Evolutionary conservation across 179 eudicot genomes (phyloP).

Genomic region (Patellifolia procumbens): DNA sequence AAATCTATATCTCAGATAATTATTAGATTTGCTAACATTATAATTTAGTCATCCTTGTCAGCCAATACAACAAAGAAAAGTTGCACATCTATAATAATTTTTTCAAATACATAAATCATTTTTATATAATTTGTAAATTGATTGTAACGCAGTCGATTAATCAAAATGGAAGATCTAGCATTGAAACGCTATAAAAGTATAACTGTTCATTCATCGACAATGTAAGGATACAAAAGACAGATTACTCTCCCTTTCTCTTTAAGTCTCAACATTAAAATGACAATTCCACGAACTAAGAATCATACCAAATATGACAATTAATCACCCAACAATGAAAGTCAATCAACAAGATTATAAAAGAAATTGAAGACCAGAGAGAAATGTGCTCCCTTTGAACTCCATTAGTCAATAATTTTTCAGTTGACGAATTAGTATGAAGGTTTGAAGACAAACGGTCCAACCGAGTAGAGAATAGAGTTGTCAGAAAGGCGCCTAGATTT

Average conservation of each 20-base stretch:
- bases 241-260: not conserved
- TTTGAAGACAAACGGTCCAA: slow-evolving; percentile 25
- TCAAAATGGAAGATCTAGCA: not conserved
- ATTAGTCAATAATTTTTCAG: no score
- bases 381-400: not conserved
- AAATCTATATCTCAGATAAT: no score
- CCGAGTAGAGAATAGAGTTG: slow-evolving; percentile 11
- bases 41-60: no score
- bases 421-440: not conserved
- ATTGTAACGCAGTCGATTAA: not conserved
- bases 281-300: not conserved
- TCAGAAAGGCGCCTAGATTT: not conserved
- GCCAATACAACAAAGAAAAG: no score
- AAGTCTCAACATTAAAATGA: not conserved
- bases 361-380: not conserved
- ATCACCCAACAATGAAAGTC: not conserved
- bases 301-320: not conserved
- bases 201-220: slow-evolving; percentile 3
- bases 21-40: no score
- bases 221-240: not conserved
- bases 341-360: not conserved
- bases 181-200: not conserved
- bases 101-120: not conserved
- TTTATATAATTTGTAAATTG: no score
- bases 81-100: no score